Conservation (phyloP, 2,329 filamentous ascomycete species). For the Clonostachys chloroleuca region DNA sequence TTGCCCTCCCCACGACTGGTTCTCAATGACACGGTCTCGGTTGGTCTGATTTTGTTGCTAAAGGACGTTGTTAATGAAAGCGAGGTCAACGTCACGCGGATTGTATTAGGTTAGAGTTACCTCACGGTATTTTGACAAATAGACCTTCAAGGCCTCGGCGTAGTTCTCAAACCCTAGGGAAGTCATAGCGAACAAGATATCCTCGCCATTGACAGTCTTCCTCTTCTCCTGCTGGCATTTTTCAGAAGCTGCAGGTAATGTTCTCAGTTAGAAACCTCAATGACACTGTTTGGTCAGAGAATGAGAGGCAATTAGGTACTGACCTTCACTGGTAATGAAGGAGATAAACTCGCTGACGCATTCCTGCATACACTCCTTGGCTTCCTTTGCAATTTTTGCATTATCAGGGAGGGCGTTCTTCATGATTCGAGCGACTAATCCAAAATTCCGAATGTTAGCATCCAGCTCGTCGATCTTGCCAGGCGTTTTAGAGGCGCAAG, state of each 20-base stretch:
- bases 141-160: constrained; percentile 95
- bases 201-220: constrained; percentile 98
- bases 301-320: constrained; percentile 22
- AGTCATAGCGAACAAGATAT: constrained; percentile 98
- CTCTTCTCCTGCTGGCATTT: constrained; percentile 99
- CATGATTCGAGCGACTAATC: constrained; percentile 98
- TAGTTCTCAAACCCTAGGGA: constrained; percentile 99
- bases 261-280: not conserved
- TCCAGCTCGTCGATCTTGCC: constrained; percentile 57
- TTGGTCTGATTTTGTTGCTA: constrained; percentile 37
- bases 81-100: not conserved
- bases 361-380: constrained; percentile 99
- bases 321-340: constrained; percentile 98
- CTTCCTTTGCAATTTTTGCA: constrained; percentile 98
- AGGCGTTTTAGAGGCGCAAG: constrained; percentile 38
- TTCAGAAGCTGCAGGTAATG: constrained; percentile 69
- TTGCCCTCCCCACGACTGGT: constrained; percentile 17
- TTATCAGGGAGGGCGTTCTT: constrained; percentile 96
- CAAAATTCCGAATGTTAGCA: constrained; percentile 94
- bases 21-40: constrained; percentile 29
- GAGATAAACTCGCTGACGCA: constrained; percentile 99
- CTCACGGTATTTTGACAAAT: constrained; percentile 95
- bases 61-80: not conserved
- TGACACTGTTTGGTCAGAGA: not conserved
- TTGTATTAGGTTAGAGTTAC: constrained; percentile 49